These are phyloP conservation scores for Psilocybe cubensis DNA, from an alignment of 768 basidiomycete species.

Conservation along the genomic window DNA sequence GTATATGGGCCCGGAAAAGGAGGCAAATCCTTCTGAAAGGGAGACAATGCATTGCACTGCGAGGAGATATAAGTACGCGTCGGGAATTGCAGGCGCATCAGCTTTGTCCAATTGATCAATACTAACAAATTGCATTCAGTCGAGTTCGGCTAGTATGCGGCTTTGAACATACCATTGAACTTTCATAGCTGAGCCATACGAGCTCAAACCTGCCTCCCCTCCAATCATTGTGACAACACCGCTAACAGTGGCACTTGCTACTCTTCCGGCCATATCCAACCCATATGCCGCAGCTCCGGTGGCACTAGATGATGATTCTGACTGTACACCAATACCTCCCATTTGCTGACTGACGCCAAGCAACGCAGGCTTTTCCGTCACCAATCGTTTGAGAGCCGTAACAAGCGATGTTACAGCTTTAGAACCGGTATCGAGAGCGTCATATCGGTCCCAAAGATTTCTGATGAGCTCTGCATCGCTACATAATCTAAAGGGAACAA, in stretches of 20 bases:
- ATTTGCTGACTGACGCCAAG: slow-evolving; percentile 83
- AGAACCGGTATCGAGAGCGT: slow-evolving; percentile 60
- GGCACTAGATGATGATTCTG: slow-evolving; percentile 31
- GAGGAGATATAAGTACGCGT: slow-evolving; percentile 91
- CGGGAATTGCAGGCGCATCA: slow-evolving; percentile 91
- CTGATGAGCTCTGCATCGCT: slow-evolving; percentile 80
- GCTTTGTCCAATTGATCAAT: slow-evolving; percentile 99
- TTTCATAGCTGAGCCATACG: slow-evolving; percentile 82
- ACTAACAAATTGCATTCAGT: slow-evolving; percentile 40
- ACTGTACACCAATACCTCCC: slow-evolving; percentile 71
- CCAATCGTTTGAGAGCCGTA: slow-evolving; percentile 80
- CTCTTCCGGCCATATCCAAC: slow-evolving; percentile 80
- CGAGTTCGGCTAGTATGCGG: slow-evolving; percentile 16
- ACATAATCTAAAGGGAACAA: slow-evolving; percentile 54
- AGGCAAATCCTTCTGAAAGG: slow-evolving; percentile 84
- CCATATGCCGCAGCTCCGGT: slow-evolving; percentile 52
- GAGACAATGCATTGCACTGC: slow-evolving; percentile 87
- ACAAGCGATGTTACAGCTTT: slow-evolving; percentile 81
- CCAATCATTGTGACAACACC: slow-evolving; percentile 89
- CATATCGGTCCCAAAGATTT: slow-evolving; percentile 80
- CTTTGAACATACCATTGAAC: slow-evolving; percentile 72
- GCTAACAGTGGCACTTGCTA: slow-evolving; percentile 83
- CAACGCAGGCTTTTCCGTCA: slow-evolving; percentile 86
- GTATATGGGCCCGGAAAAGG: slow-evolving; percentile 77
- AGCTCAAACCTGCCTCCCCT: slow-evolving; percentile 61